Evolutionary conservation across 2,329 filamentous ascomycete species (phyloP).

Genomic region (Alternaria sp.): DNA sequence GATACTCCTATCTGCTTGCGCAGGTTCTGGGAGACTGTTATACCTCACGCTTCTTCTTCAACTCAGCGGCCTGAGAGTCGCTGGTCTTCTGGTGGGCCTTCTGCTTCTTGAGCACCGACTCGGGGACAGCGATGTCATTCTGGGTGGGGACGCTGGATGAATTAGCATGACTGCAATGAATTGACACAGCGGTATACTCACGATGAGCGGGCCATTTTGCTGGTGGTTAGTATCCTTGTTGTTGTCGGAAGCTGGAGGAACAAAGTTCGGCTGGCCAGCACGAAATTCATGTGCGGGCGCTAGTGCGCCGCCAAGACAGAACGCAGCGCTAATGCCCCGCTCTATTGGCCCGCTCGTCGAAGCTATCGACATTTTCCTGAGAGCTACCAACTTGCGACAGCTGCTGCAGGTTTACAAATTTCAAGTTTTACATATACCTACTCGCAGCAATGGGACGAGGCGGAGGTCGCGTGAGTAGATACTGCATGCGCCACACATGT

Average conservation of each 20-base stretch:
- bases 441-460: conserved; percentile 38
- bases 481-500: not conserved
- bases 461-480: conserved; percentile 37
- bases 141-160: conserved; percentile 80
- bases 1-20: conserved; percentile 48
- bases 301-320: conserved; percentile 35
- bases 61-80: conserved; percentile 80
- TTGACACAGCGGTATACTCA: conserved; percentile 25
- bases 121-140: conserved; percentile 96
- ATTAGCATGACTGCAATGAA: conserved; percentile 1
- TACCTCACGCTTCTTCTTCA: conserved; percentile 94
- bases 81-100: conserved; percentile 99
- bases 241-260: conserved; percentile 38
- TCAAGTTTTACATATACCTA: conserved; percentile 5
- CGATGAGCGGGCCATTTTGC: conserved; percentile 50
- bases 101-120: conserved; percentile 99
- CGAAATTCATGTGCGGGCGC: conserved; percentile 40
- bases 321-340: conserved; percentile 13
- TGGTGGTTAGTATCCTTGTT: conserved; percentile 47
- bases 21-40: conserved; percentile 56
- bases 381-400: conserved; percentile 34
- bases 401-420: conserved; percentile 20
- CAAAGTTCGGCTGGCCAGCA: conserved; percentile 21
- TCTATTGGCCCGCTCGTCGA: conserved; percentile 16
- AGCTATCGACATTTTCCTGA: conserved; percentile 39